Percentiles rank a stretch among this genome's conserved stretches.
Conservation (phyloP, 169 alveolate genomes). For the Plasmodium relictum region DNA sequence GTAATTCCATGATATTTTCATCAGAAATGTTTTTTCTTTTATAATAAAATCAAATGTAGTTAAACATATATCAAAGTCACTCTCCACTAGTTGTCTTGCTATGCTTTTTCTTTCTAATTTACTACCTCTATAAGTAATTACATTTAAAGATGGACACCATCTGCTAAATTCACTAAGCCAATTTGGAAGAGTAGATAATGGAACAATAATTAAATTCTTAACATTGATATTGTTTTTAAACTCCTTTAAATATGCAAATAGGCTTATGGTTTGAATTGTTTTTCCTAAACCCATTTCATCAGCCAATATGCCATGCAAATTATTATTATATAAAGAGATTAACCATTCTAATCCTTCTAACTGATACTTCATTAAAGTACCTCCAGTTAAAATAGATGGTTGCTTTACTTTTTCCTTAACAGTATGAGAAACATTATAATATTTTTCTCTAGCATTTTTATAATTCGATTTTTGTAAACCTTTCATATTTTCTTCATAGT, state of each 20-base stretch:
- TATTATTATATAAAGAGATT: conserved; percentile 95
- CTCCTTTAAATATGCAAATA: conserved; percentile 94
- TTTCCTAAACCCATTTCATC: conserved; percentile 99
- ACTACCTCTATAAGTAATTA: conserved; percentile 96
- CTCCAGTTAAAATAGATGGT: conserved; percentile 84
- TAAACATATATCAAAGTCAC: conserved; percentile 75
- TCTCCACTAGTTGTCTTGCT: conserved; percentile 47
- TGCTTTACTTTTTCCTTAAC: conserved; percentile 92
- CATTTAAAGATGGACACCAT: conserved; percentile 96
- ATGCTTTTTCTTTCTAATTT: conserved; percentile 91
- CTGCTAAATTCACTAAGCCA: conserved; percentile 97
- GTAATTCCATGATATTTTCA: conserved; percentile 94
- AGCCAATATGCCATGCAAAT: conserved; percentile 96
- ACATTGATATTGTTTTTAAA: conserved; percentile 74
- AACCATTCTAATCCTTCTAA: conserved; percentile 95
- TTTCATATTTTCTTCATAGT: neutral
- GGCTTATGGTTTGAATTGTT: conserved; percentile 96
- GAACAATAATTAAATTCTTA: conserved; percentile 95
- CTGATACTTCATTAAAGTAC: conserved; percentile 92
- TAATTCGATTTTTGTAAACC: neutral
- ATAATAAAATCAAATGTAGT: conserved; percentile 81
- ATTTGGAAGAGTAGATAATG: conserved; percentile 96
- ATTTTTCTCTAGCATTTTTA: conserved; percentile 79
- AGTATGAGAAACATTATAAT: conserved; percentile 93
- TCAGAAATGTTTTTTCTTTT: conserved; percentile 45